These are phyloP conservation scores for Gastrolobium bilobum DNA, from an alignment of 306 rosid genomes.

Conservation along the genomic window DNA sequence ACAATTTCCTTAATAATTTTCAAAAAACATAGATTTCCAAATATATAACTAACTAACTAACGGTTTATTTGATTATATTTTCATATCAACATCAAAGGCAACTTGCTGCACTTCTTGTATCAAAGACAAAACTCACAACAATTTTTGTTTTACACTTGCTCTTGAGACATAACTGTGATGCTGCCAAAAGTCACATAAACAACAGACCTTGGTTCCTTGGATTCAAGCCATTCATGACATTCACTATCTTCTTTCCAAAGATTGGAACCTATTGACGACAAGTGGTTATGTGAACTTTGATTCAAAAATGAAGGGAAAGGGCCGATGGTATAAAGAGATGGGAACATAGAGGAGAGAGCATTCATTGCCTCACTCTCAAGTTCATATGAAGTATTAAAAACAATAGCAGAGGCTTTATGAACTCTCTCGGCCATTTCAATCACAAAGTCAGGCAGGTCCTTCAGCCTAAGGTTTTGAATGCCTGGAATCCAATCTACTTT, in stretches of 20 bases:
- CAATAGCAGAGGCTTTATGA: not conserved
- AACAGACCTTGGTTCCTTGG: not conserved
- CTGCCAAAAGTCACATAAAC: slow-evolving; percentile 39
- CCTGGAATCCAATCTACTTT: slow-evolving; percentile 37
- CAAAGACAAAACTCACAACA: too few relatives aligned
- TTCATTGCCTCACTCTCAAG: slow-evolving; percentile 36
- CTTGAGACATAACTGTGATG: slow-evolving; percentile 10
- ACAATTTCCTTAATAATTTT: too few relatives aligned
- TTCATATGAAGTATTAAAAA: slow-evolving; percentile 35
- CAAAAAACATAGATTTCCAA: too few relatives aligned
- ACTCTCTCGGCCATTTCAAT: not conserved
- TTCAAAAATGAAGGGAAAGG: slow-evolving; percentile 8
- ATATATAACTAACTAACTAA: too few relatives aligned
- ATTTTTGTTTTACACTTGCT: too few relatives aligned
- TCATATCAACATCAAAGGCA: too few relatives aligned
- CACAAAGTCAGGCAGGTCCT: not conserved
- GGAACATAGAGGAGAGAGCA: slow-evolving; percentile 10
- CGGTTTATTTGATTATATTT: too few relatives aligned
- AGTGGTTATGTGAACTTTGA: not conserved
- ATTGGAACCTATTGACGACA: slow-evolving; percentile 1
- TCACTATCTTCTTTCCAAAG: slow-evolving; percentile 31
- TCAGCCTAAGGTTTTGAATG: slow-evolving; percentile 16
- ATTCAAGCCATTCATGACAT: slow-evolving; percentile 35
- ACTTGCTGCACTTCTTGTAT: too few relatives aligned
- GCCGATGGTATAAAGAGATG: slow-evolving; percentile 11